These are phyloP conservation scores for Vitis rupestris DNA, from an alignment of 164 flowering plant species.

Conservation along the genomic window DNA sequence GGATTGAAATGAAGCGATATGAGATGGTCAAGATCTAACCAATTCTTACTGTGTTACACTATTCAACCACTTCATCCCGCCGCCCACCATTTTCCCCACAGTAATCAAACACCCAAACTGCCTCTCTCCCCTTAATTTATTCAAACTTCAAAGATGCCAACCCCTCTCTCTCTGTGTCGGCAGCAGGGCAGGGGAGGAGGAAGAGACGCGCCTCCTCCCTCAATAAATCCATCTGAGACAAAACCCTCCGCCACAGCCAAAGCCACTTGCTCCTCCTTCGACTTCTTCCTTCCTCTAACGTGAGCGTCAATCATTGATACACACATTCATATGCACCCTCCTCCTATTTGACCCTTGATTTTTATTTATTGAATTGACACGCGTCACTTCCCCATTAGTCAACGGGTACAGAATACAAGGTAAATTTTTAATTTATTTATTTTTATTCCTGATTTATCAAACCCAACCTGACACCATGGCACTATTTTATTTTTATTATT, in stretches of 20 bases:
- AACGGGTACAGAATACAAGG: constrained; percentile 5
- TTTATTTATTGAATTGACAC: not conserved
- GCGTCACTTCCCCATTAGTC: constrained; percentile 1
- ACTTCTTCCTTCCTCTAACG: constrained; percentile 10
- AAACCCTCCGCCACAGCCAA: not conserved
- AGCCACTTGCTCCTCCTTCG: no score
- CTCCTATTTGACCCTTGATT: not conserved
- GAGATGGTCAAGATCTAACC: no score
- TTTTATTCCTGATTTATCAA: not conserved
- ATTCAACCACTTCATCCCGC: no score
- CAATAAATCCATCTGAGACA: not conserved
- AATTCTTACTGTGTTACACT: no score
- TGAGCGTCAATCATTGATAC: constrained; percentile 26
- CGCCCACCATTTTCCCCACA: no score
- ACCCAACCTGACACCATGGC: no score
- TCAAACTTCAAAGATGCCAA: constrained; percentile 5
- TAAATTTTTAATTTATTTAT: not conserved
- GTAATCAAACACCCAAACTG: no score
- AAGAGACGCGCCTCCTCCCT: no score
- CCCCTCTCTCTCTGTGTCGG: constrained; percentile 6
- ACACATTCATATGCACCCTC: constrained; percentile 13
- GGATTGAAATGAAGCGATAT: no score
- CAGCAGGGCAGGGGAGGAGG: not conserved
- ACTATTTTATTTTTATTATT: no score
- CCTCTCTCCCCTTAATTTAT: no score